phyloP scores from a whole-genome alignment of 768 basidiomycete species.

The Galerina marginata region DNA sequence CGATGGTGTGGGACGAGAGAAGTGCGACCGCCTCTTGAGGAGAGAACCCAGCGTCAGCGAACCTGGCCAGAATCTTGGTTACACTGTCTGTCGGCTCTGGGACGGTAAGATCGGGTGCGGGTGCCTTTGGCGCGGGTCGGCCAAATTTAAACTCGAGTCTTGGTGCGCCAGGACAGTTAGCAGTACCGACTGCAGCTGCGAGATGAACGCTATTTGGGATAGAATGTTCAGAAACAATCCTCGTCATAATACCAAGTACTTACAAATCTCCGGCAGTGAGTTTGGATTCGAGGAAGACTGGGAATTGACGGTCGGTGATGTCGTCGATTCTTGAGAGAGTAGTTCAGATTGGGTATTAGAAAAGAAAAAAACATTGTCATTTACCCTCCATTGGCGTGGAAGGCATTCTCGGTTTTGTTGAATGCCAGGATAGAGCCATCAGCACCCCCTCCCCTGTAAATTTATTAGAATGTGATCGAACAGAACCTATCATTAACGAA shows the following conservation, averaged over 20 bases:
- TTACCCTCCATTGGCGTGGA: too few relatives aligned
- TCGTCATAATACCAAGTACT: neutral
- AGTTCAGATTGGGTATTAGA: neutral
- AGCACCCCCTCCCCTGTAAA: slow-evolving; percentile 29
- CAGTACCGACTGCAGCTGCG: slow-evolving; percentile 28
- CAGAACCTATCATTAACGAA: neutral
- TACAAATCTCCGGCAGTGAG: slow-evolving; percentile 24
- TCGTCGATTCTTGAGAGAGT: slow-evolving; percentile 13
- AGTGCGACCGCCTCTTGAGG: slow-evolving; percentile 28
- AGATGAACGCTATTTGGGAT: slow-evolving; percentile 18
- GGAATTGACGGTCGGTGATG: slow-evolving; percentile 17
- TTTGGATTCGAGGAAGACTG: slow-evolving; percentile 18
- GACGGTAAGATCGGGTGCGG: slow-evolving; percentile 28
- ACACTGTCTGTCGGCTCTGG: slow-evolving; percentile 29
- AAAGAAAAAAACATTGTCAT: neutral
- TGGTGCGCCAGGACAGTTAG: slow-evolving; percentile 43
- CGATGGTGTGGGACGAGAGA: slow-evolving; percentile 30
- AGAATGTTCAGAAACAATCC: too few relatives aligned
- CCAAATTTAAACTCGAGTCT: slow-evolving; percentile 35
- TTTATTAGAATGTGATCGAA: neutral
- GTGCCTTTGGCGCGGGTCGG: slow-evolving; percentile 24
- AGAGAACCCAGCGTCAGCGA: slow-evolving; percentile 32
- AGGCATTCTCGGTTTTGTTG: slow-evolving; percentile 26
- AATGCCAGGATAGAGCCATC: slow-evolving; percentile 33
- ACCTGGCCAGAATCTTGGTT: slow-evolving; percentile 27